Evolutionary conservation across 176 grass and related monocot genomes (phyloP).

Genomic region (Musa schizocarpa): DNA sequence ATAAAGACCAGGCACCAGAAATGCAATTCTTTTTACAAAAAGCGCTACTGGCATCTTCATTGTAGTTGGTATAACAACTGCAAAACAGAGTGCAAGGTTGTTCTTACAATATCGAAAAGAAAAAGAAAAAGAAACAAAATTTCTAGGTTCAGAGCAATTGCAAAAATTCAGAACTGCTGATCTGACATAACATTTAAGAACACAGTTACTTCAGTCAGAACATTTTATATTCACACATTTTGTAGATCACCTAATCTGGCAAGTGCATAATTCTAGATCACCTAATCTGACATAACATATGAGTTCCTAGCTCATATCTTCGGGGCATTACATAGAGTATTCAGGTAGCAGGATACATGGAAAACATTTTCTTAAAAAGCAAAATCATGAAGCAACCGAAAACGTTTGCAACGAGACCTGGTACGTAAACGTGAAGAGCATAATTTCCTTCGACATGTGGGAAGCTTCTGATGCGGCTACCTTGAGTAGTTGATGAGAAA

Average conservation of each 20-base stretch:
- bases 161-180: background rate
- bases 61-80: conserved; percentile 59
- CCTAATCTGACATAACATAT: background rate
- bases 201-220: background rate
- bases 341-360: background rate
- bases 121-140: background rate
- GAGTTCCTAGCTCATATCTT: background rate
- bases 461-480: conserved; percentile 74
- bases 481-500: conserved; percentile 46
- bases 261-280: background rate
- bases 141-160: background rate
- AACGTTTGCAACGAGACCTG: conserved; percentile 28
- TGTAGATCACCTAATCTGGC: background rate
- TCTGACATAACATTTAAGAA: background rate
- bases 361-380: background rate
- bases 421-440: conserved; percentile 76
- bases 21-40: conserved; percentile 48
- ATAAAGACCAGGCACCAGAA: conserved; percentile 48
- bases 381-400: background rate
- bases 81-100: conserved; percentile 16
- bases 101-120: background rate
- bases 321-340: background rate
- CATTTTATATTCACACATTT: background rate
- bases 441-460: conserved; percentile 78
- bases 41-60: conserved; percentile 40